phyloP scores from a whole-genome alignment of 2,329 filamentous ascomycete species.

The Pseudogymnoascus sp. region DNA sequence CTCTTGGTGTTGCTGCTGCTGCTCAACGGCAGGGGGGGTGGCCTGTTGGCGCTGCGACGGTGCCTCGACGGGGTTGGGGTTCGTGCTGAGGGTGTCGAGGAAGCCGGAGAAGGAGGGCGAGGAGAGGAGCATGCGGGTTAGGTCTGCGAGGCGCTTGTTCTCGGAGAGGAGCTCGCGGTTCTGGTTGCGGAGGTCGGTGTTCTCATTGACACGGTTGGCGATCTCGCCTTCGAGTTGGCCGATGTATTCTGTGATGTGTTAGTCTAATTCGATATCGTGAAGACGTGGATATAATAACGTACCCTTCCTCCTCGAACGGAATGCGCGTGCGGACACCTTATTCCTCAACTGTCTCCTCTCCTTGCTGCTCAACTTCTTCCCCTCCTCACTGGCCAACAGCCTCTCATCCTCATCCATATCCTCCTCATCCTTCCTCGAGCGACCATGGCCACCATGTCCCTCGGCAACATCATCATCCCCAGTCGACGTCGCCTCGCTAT shows the following conservation, averaged over 20 bases:
- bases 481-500: conserved; percentile 46
- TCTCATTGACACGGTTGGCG: conserved; percentile 74
- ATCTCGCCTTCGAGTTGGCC: conserved; percentile 87
- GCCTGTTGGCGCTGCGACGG: conserved; percentile 32
- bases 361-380: conserved; percentile 98
- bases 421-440: conserved; percentile 85
- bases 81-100: conserved; percentile 61
- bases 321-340: conserved; percentile 96
- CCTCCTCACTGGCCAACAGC: conserved; percentile 89
- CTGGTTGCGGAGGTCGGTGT: conserved; percentile 69
- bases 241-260: conserved; percentile 79
- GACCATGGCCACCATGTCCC: conserved; percentile 49
- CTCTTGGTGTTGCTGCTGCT: conserved; percentile 37
- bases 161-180: conserved; percentile 79
- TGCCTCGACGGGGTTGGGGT: conserved; percentile 42
- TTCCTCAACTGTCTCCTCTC: conserved; percentile 95
- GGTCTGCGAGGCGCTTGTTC: conserved; percentile 70
- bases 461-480: conserved; percentile 42
- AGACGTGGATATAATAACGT: conserved; percentile 33
- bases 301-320: conserved; percentile 98
- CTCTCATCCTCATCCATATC: conserved; percentile 99
- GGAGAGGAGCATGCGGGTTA: conserved; percentile 73
- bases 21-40: conserved; percentile 23
- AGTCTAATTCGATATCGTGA: conserved; percentile 32
- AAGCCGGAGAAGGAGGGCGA: conserved; percentile 79